phyloP scores from a whole-genome alignment of 164 flowering plant species.

The grape (Vitis vinifera) region ASM3070453v1 NC_081805.1:24336501-24337000 shows the following conservation, averaged over 20 bases:
- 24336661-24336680: constrained; percentile 45
- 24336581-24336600: constrained; percentile 35
- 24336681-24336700: constrained; percentile 60
- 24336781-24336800: constrained; percentile 83
- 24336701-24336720: constrained; percentile 42
- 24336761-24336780: constrained; percentile 69
- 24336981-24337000: constrained; percentile 52
- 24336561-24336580: constrained; percentile 7
- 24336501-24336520: not conserved
- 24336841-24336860: constrained; percentile 48
- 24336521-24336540: not conserved
- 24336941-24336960: constrained; percentile 74
- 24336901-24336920: constrained; percentile 92
- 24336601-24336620: constrained; percentile 48
- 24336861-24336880: constrained; percentile 71
- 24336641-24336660: constrained; percentile 67
- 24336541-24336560: not conserved
- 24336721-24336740: constrained; percentile 68
- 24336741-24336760: constrained; percentile 60
- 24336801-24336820: constrained; percentile 84
- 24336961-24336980: constrained; percentile 61
- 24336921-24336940: constrained; percentile 71
- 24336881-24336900: constrained; percentile 71
- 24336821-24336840: constrained; percentile 74
- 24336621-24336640: constrained; percentile 65